These are phyloP conservation scores for Fusarium temperatum DNA, from an alignment of 2,329 filamentous ascomycete genomes.

Conservation along the genomic window DNA sequence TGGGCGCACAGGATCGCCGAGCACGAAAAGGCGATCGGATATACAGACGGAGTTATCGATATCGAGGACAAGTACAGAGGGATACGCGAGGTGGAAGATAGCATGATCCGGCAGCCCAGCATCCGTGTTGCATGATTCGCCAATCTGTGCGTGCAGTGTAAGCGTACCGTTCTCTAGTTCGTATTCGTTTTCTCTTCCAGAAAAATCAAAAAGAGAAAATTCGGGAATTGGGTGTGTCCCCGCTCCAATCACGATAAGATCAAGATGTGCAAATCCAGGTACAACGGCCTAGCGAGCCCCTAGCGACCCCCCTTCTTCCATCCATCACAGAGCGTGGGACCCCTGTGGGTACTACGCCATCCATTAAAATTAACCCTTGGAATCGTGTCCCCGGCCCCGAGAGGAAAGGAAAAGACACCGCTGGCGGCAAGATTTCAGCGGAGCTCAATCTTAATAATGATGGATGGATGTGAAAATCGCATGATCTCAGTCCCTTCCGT, in stretches of 20 bases:
- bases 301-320: background rate
- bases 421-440: constrained; percentile 19
- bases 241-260: constrained; percentile 39
- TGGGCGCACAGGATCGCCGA: constrained; percentile 32
- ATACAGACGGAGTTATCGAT: constrained; percentile 11
- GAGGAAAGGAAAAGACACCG: background rate
- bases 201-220: background rate
- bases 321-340: constrained; percentile 17
- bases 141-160: background rate
- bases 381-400: background rate
- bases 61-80: constrained; percentile 19
- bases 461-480: constrained; percentile 4
- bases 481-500: constrained; percentile 1
- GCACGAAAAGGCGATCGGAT: constrained; percentile 12
- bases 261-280: constrained; percentile 35
- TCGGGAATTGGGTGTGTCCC: constrained; percentile 10
- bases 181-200: constrained; percentile 32
- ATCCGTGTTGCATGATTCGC: constrained; percentile 24
- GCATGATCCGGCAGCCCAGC: constrained; percentile 35
- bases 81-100: constrained; percentile 33
- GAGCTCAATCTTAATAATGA: constrained; percentile 25
- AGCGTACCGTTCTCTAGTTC: constrained; percentile 24
- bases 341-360: constrained; percentile 16
- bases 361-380: constrained; percentile 22
- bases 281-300: constrained; percentile 18